phyloP scores from a whole-genome alignment of 176 grass and related monocot species.

The Eremochloa ophiuroides region DNA sequence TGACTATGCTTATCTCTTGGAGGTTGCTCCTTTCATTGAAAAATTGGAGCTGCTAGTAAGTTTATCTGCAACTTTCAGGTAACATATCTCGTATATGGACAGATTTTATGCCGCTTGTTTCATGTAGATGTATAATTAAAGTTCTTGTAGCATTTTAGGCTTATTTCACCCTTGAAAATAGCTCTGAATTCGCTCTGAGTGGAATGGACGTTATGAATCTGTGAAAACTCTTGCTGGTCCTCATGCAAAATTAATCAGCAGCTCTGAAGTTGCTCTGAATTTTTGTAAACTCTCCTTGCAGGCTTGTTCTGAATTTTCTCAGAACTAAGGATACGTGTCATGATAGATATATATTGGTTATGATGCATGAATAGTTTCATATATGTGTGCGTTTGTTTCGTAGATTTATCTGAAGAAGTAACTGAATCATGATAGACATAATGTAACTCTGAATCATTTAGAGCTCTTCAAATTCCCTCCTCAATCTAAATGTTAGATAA shows the following conservation, averaged over 20 bases:
- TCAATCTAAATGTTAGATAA: no score
- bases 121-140: neutral
- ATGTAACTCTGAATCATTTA: neutral
- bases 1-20: neutral
- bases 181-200: neutral
- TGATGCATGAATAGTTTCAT: neutral
- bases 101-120: neutral
- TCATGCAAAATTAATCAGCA: neutral
- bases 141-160: neutral
- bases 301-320: neutral
- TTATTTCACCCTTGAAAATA: neutral
- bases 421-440: neutral
- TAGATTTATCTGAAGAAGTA: neutral
- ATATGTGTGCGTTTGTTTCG: neutral
- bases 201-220: neutral
- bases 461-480: no score
- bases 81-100: neutral
- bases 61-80: neutral
- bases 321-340: neutral
- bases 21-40: neutral
- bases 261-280: neutral
- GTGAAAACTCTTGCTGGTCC: neutral
- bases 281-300: neutral
- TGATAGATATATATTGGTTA: neutral
- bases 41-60: neutral